Evolutionary conservation across 73 alveolate species (phyloP).

Genomic region (Halteria grandinella): DNA sequence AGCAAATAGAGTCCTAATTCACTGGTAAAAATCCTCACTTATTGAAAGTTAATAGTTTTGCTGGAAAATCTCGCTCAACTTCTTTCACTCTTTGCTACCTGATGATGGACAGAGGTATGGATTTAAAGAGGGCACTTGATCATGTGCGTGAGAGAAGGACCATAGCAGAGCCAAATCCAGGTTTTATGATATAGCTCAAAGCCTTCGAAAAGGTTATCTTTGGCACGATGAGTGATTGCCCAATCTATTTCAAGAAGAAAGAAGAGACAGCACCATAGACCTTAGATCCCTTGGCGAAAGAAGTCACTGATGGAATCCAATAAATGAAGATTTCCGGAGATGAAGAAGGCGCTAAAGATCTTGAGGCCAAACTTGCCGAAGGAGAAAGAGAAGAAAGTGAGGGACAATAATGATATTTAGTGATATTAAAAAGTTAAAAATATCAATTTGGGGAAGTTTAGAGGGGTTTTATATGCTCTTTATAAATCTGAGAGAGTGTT

Average conservation of each 20-base stretch:
- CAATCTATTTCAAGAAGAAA: too few species aligned
- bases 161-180: constrained; percentile 64
- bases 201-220: constrained; percentile 18
- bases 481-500: too few species aligned
- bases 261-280: too few species aligned
- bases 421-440: too few species aligned
- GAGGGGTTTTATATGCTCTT: too few species aligned
- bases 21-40: too few species aligned
- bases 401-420: too few species aligned
- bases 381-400: too few species aligned
- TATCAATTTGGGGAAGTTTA: too few species aligned
- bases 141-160: constrained; percentile 37
- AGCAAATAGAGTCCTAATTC: not conserved
- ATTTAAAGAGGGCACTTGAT: constrained; percentile 38
- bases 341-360: constrained; percentile 15
- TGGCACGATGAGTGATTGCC: constrained; percentile 38
- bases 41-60: constrained; percentile 43
- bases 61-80: constrained; percentile 66
- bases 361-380: too few species aligned
- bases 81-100: constrained; percentile 51
- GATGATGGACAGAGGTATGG: constrained; percentile 37
- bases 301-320: constrained; percentile 23
- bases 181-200: constrained; percentile 50
- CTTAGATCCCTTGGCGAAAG: too few species aligned
- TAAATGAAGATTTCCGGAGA: constrained; percentile 10